Evolutionary conservation across 176 grass and related monocot species (phyloP), one percentile per base, ranked within the genome.

Genomic region (Phyllostachys edulis): DNA sequence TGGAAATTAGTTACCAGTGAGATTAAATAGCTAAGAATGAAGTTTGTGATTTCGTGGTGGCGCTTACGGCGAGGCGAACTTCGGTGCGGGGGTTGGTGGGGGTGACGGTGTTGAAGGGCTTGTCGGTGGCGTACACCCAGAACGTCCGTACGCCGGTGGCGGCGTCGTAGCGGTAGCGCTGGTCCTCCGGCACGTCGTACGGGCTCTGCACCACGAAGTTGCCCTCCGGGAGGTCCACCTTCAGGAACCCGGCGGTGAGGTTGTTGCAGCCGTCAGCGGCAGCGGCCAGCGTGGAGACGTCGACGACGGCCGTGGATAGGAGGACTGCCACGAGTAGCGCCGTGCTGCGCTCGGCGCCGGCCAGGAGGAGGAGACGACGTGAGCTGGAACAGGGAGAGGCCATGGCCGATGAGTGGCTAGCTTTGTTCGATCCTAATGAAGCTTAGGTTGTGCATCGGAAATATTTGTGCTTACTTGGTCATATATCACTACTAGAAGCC

Each of bases 121-220:
- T 84, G 85, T 91, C 89, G 15, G 7, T 21, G 50, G 41, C 61
- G 73, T 73, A 78, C 21, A 91, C 90, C 90, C 81, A 85, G 64
- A 91, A 73, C 34, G 54, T 24, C 16, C 76, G 62, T 6, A 88
- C 15, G 13, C 89, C 76, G 55, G 73, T 64, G 51, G 1, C 5
- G 15, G 7, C 24, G 57, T 64, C 24, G 75, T 52, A 52, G 5
- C 50, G 76, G 62, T 75, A 91, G 0, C 69, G 80, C 42, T 84
- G 23, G 26, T 46, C 34, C 59, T 6, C 52, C 68, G 63, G 56
- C 56, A 87, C 17, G 85, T 84, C 21, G 57, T 84, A 90, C 1
- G 90, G 90, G 54, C 55, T 64, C 73, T 92, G 79, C 20, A 82
- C 41, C 40, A 15, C 4, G 44, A 84, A 86, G 67, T 84, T 40